Evolutionary conservation across 345 rosid genomes (phyloP), one percentile per base, ranked within the genome.

Genomic region (Eucalyptus pumila): DNA sequence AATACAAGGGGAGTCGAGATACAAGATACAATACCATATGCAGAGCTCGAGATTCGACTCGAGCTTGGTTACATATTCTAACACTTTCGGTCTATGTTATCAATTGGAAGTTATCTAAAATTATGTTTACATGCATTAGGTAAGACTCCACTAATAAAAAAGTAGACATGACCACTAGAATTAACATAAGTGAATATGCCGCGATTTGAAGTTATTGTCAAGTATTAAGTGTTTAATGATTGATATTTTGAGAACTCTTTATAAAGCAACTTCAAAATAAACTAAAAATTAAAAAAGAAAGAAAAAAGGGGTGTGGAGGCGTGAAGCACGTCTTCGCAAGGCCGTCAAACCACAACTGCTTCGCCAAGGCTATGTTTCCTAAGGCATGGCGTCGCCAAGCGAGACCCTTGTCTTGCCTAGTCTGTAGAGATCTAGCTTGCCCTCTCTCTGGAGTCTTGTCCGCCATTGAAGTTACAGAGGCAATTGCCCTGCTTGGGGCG

Each of bases 71-170:
- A 65, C 9, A 6, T 65, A 15, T 14, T 8, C 3, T n/a, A 15
- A 65, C 10, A 52, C 6, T 65, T 65, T 65, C 3, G 3, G 37
- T n/a, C 6, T 15, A n/a, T n/a, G 3, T n/a, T 14, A 65, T n/a
- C 10, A 65, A n/a, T 1, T 15, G 3, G 8, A 15, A 62, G 72
- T 14, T 4, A 15, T n/a, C 2, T n/a, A 65, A 65, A 2, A 4
- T 17, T n/a, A 5, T 8, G 2, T 65, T 65, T 17, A 15, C 3
- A 2, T 8, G 11, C 11, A n/a, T n/a, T 15, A 14, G 3, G 0
- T 65, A 30, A n/a, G 40, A 4, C 6, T 65, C 37, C 11, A n/a
- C 2, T n/a, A 0, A 6, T 0, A 30, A 10, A 0, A 65, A 5
- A 4, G 2, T n/a, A 7, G 19, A n/a, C 9, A 4, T 62, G 2